phyloP scores from a whole-genome alignment of 306 rosid genomes.

The Quercus bicolor region DNA sequence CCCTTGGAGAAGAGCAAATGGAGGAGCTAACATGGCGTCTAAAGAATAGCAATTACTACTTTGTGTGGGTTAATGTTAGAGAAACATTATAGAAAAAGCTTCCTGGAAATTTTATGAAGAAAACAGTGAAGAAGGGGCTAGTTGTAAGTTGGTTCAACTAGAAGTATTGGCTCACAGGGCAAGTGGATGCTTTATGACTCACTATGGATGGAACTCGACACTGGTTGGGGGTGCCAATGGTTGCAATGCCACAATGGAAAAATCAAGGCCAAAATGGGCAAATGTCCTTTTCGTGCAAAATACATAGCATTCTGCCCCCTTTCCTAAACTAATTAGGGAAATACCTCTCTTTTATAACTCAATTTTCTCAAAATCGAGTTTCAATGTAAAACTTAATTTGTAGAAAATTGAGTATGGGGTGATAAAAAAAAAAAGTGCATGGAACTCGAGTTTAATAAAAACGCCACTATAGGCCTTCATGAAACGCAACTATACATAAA shows the following conservation, averaged over 20 bases:
- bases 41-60: background rate
- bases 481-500: too few relatives aligned
- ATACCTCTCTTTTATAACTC: too few relatives aligned
- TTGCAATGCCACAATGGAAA: conserved; percentile 10
- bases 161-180: conserved; percentile 4
- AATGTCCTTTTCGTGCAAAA: too few relatives aligned
- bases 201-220: conserved; percentile 11
- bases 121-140: background rate
- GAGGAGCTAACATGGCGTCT: background rate
- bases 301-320: too few relatives aligned
- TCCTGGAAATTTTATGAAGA: background rate
- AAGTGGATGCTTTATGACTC: background rate
- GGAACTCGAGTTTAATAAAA: too few relatives aligned
- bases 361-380: too few relatives aligned
- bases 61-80: conserved; percentile 6
- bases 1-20: conserved; percentile 9
- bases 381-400: too few relatives aligned
- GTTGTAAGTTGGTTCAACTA: conserved; percentile 14
- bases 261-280: background rate
- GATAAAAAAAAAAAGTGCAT: too few relatives aligned
- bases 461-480: too few relatives aligned
- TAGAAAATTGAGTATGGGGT: too few relatives aligned
- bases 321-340: too few relatives aligned
- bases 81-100: background rate
- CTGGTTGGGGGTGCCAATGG: background rate